Evolutionary conservation across 441 rosid species (phyloP).

Genomic region (Rhodomyrtus psidioides): DNA sequence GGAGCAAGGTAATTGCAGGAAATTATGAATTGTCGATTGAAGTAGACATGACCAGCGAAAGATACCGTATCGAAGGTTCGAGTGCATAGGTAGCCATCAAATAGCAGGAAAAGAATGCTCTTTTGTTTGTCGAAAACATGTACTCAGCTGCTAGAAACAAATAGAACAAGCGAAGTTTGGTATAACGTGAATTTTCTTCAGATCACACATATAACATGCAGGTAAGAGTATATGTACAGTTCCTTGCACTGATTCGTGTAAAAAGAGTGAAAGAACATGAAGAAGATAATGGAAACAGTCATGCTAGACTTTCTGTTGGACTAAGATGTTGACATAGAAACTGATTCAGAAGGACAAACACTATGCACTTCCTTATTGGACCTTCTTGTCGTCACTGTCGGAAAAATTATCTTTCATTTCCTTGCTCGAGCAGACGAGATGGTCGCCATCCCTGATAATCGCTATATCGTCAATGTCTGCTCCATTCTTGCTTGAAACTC

Average conservation of each 20-base stretch:
- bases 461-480: conserved; percentile 2
- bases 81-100: neutral
- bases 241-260: neutral
- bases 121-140: neutral
- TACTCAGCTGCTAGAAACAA: neutral
- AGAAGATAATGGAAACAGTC: neutral
- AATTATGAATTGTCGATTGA: neutral
- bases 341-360: neutral
- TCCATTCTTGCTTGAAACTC: neutral
- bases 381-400: neutral
- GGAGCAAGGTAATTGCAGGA: neutral
- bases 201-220: neutral
- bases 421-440: neutral
- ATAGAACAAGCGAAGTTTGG: neutral
- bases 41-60: neutral
- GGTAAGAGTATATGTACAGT: neutral
- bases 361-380: neutral
- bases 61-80: neutral
- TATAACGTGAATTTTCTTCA: neutral
- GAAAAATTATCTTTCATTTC: neutral
- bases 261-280: neutral
- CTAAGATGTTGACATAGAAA: neutral
- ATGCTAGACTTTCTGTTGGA: neutral
- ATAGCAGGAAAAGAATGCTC: neutral
- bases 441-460: conserved; percentile 1